Percentiles rank a stretch among this genome's conserved stretches.
Conservation (phyloP, 2,329 filamentous ascomycete species). For the Teratosphaeria viscida region DNA sequence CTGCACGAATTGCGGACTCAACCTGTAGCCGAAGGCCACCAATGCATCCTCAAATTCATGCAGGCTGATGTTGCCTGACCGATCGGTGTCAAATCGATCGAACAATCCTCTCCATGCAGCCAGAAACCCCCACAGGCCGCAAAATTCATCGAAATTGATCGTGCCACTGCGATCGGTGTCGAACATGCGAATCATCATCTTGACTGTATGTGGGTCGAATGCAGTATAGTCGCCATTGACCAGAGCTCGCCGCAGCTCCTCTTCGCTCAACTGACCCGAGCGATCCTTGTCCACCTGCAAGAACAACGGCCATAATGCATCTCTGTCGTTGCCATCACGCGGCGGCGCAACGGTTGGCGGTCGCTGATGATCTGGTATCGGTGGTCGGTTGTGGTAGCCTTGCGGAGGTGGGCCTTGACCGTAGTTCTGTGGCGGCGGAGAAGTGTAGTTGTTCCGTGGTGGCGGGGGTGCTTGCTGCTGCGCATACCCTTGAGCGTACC, state of each 20-base stretch:
- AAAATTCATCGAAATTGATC: conserved; percentile 93
- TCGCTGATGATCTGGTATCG: conserved; percentile 35
- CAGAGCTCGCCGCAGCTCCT: conserved; percentile 76
- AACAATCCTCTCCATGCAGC: conserved; percentile 90
- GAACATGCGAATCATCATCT: conserved; percentile 99
- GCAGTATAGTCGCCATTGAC: conserved; percentile 94
- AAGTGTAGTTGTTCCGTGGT: conserved; percentile 26
- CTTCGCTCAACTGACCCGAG: conserved; percentile 72
- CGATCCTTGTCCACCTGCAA: conserved; percentile 80
- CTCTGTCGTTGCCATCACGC: conserved; percentile 55
- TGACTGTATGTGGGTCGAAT: conserved; percentile 87
- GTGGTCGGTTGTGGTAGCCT: conserved; percentile 56
- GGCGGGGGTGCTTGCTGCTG: conserved; percentile 9
- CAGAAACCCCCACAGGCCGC: conserved; percentile 90
- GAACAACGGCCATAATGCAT: conserved; percentile 69
- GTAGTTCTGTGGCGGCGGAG: conserved; percentile 40
- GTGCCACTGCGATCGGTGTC: conserved; percentile 80
- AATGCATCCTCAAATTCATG: conserved; percentile 84
- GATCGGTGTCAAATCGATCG: conserved; percentile 42
- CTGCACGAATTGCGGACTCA: conserved; percentile 73
- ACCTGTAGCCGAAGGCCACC: conserved; percentile 81
- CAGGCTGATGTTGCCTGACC: conserved; percentile 74
- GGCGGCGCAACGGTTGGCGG: conserved; percentile 39
- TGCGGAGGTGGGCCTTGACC: conserved; percentile 45
- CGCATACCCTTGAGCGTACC: conserved; percentile 9